Evolutionary conservation across 768 basidiomycete genomes (phyloP).

Genomic region (Tylopilus vinaceipallidus): DNA sequence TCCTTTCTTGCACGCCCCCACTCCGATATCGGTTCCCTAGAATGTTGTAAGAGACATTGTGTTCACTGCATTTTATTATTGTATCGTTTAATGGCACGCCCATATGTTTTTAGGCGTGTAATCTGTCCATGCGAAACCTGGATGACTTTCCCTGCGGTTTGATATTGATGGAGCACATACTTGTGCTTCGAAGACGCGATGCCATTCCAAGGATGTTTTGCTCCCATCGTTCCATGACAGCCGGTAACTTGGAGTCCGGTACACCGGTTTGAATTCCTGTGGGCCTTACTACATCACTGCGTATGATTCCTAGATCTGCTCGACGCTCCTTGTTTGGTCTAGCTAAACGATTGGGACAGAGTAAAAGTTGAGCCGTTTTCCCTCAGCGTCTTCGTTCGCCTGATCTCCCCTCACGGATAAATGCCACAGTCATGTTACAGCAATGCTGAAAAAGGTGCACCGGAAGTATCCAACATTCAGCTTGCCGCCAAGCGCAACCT

Average conservation of each 20-base stretch:
- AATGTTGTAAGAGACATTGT: constrained; percentile 9
- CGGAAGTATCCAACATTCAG: constrained; percentile 42
- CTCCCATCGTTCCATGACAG: constrained; percentile 2
- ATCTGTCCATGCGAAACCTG: neutral
- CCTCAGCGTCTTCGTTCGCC: too few relatives aligned
- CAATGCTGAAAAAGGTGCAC: constrained; percentile 59
- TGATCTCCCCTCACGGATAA: too few relatives aligned
- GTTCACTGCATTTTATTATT: neutral
- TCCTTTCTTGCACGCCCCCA: constrained; percentile 4
- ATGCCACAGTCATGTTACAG: constrained; percentile 49
- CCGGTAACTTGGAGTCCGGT: constrained; percentile 14
- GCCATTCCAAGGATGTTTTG: neutral
- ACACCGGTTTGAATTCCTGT: constrained; percentile 9
- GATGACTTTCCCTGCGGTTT: neutral
- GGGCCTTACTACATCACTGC: constrained; percentile 6
- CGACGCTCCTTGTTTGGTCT: constrained; percentile 14
- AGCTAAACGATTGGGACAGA: too few relatives aligned
- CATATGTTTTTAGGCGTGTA: neutral
- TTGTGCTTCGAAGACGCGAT: constrained; percentile 9
- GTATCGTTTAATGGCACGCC: neutral
- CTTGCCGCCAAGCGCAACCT: constrained; percentile 25
- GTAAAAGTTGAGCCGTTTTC: too few relatives aligned
- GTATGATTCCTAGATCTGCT: constrained; percentile 19
- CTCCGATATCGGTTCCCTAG: neutral
- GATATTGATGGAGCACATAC: constrained; percentile 8